phyloP scores from a whole-genome alignment of 2,329 filamentous ascomycete species.

The Penicillium verrucosum region DNA sequence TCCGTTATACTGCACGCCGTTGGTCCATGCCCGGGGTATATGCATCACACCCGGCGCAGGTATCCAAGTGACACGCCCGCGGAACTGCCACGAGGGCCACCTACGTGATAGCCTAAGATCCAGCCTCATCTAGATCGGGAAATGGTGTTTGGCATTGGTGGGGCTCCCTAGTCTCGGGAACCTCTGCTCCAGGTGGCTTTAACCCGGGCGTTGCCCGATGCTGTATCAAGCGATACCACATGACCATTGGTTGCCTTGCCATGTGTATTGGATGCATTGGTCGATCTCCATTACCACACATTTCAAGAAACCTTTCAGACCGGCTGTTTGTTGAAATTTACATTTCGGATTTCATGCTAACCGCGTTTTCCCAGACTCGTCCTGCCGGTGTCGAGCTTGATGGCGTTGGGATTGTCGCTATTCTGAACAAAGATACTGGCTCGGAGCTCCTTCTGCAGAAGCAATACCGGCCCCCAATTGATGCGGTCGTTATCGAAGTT shows the following conservation, averaged over 20 bases:
- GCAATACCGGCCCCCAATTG: constrained; percentile 59
- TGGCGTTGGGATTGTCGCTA: constrained; percentile 60
- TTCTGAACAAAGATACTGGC: constrained; percentile 53
- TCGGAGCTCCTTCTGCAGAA: constrained; percentile 53
- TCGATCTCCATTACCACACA: neutral
- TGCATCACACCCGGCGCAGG: neutral
- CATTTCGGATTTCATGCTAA: constrained; percentile 8
- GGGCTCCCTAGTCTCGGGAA: neutral
- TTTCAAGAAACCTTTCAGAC: neutral
- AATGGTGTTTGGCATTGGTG: neutral
- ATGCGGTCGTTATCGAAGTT: constrained; percentile 58
- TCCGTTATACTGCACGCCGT: neutral
- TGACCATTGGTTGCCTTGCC: neutral
- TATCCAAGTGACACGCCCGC: neutral
- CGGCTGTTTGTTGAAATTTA: neutral
- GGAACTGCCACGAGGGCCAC: neutral
- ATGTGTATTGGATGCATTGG: neutral
- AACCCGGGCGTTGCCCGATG: neutral
- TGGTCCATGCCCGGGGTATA: neutral
- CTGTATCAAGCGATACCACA: neutral
- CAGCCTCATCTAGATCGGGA: neutral
- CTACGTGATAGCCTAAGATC: neutral
- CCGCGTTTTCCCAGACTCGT: constrained; percentile 34
- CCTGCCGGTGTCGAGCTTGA: constrained; percentile 53
- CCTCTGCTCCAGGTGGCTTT: neutral